Percentiles rank a stretch among this genome's conserved stretches.
phyloP scores from a whole-genome alignment of 495 filamentous ascomycete species.

The Hypoxylon lenormandii region DNA sequence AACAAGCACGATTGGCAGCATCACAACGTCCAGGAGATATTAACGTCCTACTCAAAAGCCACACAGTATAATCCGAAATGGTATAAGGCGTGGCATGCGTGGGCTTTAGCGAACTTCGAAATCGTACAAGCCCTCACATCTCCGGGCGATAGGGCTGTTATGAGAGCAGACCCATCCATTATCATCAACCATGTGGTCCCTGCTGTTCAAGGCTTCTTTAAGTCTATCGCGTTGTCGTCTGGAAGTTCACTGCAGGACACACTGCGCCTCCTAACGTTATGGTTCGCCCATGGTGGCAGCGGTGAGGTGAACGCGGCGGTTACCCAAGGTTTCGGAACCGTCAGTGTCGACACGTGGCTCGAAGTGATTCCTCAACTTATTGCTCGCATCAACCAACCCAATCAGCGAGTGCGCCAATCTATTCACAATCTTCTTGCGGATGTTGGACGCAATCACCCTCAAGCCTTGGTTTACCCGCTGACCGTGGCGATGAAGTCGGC shows the following conservation, averaged over 20 bases:
- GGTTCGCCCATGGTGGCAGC: constrained; percentile 93
- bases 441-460: constrained; percentile 91
- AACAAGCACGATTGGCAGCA: constrained; percentile 88
- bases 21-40: constrained; percentile 78
- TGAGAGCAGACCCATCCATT: constrained; percentile 68
- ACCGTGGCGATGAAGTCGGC: constrained; percentile 96
- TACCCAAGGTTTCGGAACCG: constrained; percentile 86
- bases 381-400: constrained; percentile 95
- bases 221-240: constrained; percentile 89
- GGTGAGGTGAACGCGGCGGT: constrained; percentile 87
- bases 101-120: constrained; percentile 99
- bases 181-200: constrained; percentile 91
- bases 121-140: constrained; percentile 84
- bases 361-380: constrained; percentile 98
- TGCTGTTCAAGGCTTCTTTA: constrained; percentile 92
- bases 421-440: constrained; percentile 92
- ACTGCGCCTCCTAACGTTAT: constrained; percentile 88
- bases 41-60: constrained; percentile 86
- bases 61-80: constrained; percentile 91
- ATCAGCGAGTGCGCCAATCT: constrained; percentile 81
- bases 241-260: constrained; percentile 96
- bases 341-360: constrained; percentile 97
- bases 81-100: constrained; percentile 99
- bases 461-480: constrained; percentile 98
- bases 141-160: constrained; percentile 68